A percentile compares a stretch with the other conserved stretches of the same genome.
phyloP scores from a whole-genome alignment of 1,284 basidiomycete species.

The Pseudozyma sp. region DNA sequence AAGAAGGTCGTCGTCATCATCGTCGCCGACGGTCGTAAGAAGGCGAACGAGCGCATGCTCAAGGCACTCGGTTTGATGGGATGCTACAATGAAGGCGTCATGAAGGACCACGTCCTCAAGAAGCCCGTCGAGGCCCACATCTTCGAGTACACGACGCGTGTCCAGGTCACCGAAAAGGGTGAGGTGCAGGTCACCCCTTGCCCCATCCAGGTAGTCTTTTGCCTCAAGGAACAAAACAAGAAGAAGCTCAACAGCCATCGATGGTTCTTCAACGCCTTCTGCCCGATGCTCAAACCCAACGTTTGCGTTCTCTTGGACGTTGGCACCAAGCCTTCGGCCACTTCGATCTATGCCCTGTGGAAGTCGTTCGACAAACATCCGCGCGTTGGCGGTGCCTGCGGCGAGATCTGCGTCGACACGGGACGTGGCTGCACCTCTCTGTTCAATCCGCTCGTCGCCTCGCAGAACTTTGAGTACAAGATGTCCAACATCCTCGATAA shows the following conservation, averaged over 20 bases:
- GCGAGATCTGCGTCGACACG: conserved; percentile 91
- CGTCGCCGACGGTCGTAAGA: conserved; percentile 92
- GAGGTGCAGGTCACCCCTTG: conserved; percentile 59
- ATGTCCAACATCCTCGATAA: conserved; percentile 64
- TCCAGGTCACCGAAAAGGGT: conserved; percentile 90
- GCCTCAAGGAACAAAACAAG: conserved; percentile 67
- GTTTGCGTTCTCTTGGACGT: conserved; percentile 94
- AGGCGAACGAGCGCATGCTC: conserved; percentile 90
- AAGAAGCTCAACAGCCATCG: conserved; percentile 66
- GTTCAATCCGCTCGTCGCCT: conserved; percentile 79
- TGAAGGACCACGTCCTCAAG: conserved; percentile 89
- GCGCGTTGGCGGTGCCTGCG: conserved; percentile 94
- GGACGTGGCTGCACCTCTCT: conserved; percentile 75
- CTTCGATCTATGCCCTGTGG: conserved; percentile 89
- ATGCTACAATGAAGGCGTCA: conserved; percentile 77
- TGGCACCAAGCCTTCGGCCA: conserved; percentile 81
- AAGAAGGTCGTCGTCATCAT: conserved; percentile 80
- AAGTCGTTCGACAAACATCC: conserved; percentile 96
- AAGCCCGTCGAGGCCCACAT: conserved; percentile 90
- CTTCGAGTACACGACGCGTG: conserved; percentile 94
- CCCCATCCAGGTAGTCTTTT: conserved; percentile 70
- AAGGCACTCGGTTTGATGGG: conserved; percentile 78
- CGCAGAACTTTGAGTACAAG: conserved; percentile 68
- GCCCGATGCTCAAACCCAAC: conserved; percentile 74
- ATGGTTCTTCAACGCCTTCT: conserved; percentile 69